Base-by-base conservation (phyloP, 208 protist genomes). In the Crithidia brevicula region DNA sequence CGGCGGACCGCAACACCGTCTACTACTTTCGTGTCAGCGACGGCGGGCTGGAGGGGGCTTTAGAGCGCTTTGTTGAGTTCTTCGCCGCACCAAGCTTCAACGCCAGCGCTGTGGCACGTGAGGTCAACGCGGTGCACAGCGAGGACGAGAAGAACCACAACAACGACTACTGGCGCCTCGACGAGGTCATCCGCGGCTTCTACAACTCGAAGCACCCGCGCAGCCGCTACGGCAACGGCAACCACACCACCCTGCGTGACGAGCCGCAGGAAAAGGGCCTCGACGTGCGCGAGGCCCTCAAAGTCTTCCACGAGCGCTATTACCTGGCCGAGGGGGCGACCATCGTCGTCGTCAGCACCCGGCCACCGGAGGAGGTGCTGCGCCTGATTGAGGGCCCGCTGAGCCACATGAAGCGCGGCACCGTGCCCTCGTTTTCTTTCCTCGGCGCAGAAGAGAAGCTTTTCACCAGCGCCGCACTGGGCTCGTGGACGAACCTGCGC, bases 61-160 rank as follows among this genome's bases (percentile, higher is more conserved):
- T 98, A n/a, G 91, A 98, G 51, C 85, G 90, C 8, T 98, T 98
- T 61, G 67, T 97, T 30, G 86, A 97, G 68, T 98, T 98, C 65
- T 98, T 98, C 67, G 85, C 96, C 45, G 58, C 83, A 6, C 97
- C 97, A 22, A 88, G 80, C 31, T 97, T 98, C 64, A 93, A 88
- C 30, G 52, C 75, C 7, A 77, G 74, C 49, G 82, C 86, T 7
- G 74, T 95, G 20, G 72, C 75, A 33, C 87, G 97, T 4, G 97
- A 98, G 80, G 72, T 98, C 23, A 74, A 93, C 58, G 97, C 97
- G 5, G 95, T 98, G 28, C 87, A 98, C 67, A 96, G 84, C 70
- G 97, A 98, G 67, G 88, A 98, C 72, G 73, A 91, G 56, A 96
- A 97, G 67, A 98, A 98, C 73, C 88, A 92, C 67, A 84, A 80